Evolutionary conservation across 2,329 filamentous ascomycete genomes (phyloP).

Genomic region (Talaromyces verruculosus): DNA sequence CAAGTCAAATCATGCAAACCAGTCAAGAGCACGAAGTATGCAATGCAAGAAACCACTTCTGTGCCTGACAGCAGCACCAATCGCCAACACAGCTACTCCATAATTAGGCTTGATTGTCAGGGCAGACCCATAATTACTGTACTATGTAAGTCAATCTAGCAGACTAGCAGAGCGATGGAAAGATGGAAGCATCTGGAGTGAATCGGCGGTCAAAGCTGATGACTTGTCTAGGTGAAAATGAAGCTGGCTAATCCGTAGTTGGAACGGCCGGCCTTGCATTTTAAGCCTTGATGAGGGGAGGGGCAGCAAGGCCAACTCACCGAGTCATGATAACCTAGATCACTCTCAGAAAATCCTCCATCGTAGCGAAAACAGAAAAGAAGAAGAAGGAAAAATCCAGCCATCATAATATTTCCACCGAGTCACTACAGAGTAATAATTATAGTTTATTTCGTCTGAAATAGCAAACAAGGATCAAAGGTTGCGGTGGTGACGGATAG

Average conservation of each 20-base stretch:
- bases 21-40: neutral
- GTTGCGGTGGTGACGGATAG: conserved; percentile 10
- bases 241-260: neutral
- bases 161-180: neutral
- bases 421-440: neutral
- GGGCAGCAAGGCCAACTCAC: conserved; percentile 7
- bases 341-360: neutral
- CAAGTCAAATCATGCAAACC: neutral
- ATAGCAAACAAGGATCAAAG: neutral
- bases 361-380: neutral
- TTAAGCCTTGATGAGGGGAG: neutral
- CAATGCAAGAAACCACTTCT: neutral
- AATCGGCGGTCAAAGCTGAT: conserved; percentile 7
- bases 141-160: no score
- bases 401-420: neutral
- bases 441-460: neutral
- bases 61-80: conserved; percentile 2
- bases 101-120: conserved; percentile 1
- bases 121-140: neutral
- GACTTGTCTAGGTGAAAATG: neutral
- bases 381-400: neutral
- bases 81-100: neutral
- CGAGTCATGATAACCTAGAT: neutral
- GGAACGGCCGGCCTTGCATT: neutral
- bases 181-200: neutral